Percentiles rank a stretch among this genome's conserved stretches.
Conservation (phyloP, 1,284 basidiomycete species). For the Puccinia polysora region DNA sequence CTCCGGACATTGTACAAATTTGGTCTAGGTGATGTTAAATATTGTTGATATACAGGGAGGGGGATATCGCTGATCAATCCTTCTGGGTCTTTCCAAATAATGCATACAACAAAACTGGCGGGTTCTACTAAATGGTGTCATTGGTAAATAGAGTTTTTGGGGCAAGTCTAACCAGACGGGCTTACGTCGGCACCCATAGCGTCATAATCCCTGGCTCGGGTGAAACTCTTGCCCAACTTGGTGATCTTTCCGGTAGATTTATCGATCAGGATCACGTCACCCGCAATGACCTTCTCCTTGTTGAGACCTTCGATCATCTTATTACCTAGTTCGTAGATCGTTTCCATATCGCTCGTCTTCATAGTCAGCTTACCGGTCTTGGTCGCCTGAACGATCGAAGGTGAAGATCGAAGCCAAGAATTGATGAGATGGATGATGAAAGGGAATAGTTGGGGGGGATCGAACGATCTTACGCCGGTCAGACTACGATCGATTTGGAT, state of each 20-base stretch:
- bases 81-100: too few species aligned
- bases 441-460: neutral
- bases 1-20: conserved; percentile 95
- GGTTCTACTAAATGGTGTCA: too few species aligned
- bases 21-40: conserved; percentile 70
- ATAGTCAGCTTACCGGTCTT: conserved; percentile 97
- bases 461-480: conserved; percentile 64
- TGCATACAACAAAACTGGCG: too few species aligned
- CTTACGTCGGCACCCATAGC: conserved; percentile 95
- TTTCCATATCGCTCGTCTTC: conserved; percentile 99
- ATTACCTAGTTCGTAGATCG: conserved; percentile 93
- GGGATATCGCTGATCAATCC: too few species aligned
- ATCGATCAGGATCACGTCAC: conserved; percentile 93
- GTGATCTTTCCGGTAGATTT: conserved; percentile 94
- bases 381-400: conserved; percentile 66
- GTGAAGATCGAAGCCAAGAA: too few species aligned
- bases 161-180: too few species aligned
- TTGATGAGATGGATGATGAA: too few species aligned
- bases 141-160: too few species aligned
- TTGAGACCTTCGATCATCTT: conserved; percentile 98
- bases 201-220: conserved; percentile 93
- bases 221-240: conserved; percentile 92
- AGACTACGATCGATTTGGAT: conserved; percentile 96
- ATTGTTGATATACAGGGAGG: too few species aligned
- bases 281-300: conserved; percentile 94